Percentiles rank a stretch among this genome's conserved stretches.
Evolutionary conservation across 257 asterid species (phyloP).

Genomic region (Nicotiana obtusifolia): DNA sequence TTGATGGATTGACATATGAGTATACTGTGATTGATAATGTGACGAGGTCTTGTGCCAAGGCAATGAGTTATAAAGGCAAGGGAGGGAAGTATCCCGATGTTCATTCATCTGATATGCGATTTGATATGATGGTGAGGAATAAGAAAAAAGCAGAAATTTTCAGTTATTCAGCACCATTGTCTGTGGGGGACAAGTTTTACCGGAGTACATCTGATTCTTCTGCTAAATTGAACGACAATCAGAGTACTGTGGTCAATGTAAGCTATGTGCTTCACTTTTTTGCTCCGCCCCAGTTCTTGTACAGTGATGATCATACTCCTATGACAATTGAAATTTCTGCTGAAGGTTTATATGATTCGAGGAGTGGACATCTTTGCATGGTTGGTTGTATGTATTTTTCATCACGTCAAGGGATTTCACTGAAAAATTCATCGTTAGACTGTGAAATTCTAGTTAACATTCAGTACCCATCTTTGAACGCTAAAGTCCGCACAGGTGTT

Average conservation of each 20-base stretch:
- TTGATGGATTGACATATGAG: slow-evolving; percentile 41
- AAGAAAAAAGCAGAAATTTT: slow-evolving; percentile 35
- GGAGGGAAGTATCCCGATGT: slow-evolving; percentile 52
- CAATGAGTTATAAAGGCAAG: slow-evolving; percentile 29
- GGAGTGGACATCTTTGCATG: slow-evolving; percentile 78
- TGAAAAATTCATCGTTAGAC: slow-evolving; percentile 40
- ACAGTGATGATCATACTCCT: slow-evolving; percentile 31
- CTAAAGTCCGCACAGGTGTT: slow-evolving; percentile 24
- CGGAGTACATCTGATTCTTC: slow-evolving; percentile 20
- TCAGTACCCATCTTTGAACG: slow-evolving; percentile 48
- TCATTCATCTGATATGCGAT: slow-evolving; percentile 63
- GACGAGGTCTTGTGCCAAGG: slow-evolving; percentile 44
- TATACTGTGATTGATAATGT: slow-evolving; percentile 52
- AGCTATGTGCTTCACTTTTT: slow-evolving; percentile 52
- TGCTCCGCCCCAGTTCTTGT: slow-evolving; percentile 39
- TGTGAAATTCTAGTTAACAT: slow-evolving; percentile 64
- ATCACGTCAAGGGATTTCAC: slow-evolving; percentile 25
- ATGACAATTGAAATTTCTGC: slow-evolving; percentile 53
- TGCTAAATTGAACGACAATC: slow-evolving; percentile 26
- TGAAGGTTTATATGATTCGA: slow-evolving; percentile 70
- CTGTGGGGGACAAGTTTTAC: slow-evolving; percentile 40
- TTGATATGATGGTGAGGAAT: slow-evolving; percentile 47
- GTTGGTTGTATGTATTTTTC: slow-evolving; percentile 62
- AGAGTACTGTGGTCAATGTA: slow-evolving; percentile 35
- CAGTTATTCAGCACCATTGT: slow-evolving; percentile 67